Evolutionary conservation across 1,139 yeast species (phyloP), one percentile per base, ranked within the genome.

Genomic region (Geotrichum phurueaensis): DNA sequence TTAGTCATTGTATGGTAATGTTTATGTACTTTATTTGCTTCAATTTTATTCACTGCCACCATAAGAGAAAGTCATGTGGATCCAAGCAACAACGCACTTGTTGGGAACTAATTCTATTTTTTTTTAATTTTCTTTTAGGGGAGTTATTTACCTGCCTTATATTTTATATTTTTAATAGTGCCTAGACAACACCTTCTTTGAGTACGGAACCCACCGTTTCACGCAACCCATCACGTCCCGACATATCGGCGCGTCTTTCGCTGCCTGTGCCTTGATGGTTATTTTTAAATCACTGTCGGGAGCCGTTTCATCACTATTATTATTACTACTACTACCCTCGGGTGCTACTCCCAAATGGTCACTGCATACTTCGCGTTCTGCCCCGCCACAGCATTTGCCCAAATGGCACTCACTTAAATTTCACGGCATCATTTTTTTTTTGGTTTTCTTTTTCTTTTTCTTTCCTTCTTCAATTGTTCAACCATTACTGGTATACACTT

Each of bases 381-480:
- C 20, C 47, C 54, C 57, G 57, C 57, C 57, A 54, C 57, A 54
- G 20, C 47, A 39, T n/a, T 39, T 39, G 47, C 47, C 12, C 10
- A 36, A 39, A 39, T n/a, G 20, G 10, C 47, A 2, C 22, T n/a
- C 47, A 39, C 47, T 39, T 39, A 39, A 39, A 39, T 3, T 5
- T 33, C n/a, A 33, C 18, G 20, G 47, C 47, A 22, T 5, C 52
- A 39, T 47, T 54, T 47, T 36, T 43, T 53, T 47, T 47, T 47
- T 39, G 22, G 25, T 31, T 33, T 23, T 43, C 2, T 20, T 43
- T 29, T n/a, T 45, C n/a, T 4, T 22, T 27, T 45, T 45, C 18
- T 27, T 13, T 18, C 52, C 31, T 54, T 47, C 22, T 29, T 47
- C 36, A 25, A 18, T 43, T 53, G n/a, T 23, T 39, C 36, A 25